Evolutionary conservation across 768 basidiomycete genomes (phyloP).

Genomic region (Naganishia antarctica): DNA sequence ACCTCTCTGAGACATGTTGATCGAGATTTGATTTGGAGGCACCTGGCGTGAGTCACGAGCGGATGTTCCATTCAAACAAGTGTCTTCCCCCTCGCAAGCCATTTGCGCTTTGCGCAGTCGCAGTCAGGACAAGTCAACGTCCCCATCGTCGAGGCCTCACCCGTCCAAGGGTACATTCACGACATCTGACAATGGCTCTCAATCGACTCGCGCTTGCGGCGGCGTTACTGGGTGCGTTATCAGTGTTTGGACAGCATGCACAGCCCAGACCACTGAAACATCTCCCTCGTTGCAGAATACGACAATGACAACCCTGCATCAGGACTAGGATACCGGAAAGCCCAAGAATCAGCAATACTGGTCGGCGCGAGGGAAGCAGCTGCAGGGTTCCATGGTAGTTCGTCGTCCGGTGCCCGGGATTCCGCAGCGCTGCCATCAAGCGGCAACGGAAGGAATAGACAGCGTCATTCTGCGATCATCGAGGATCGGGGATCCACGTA

Average conservation of each 20-base stretch:
- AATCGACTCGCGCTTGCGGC: neutral
- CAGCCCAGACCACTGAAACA: neutral
- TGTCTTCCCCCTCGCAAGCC: too few relatives aligned
- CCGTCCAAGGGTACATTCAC: neutral
- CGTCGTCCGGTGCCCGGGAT: too few relatives aligned
- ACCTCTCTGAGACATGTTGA: too few relatives aligned
- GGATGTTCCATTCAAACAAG: too few relatives aligned
- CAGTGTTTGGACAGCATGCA: neutral
- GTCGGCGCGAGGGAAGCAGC: neutral
- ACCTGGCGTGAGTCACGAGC: too few relatives aligned
- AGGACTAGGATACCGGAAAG: neutral
- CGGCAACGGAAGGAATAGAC: neutral
- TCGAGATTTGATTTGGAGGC: too few relatives aligned
- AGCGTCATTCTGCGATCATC: neutral
- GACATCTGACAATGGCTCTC: neutral
- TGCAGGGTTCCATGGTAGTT: too few relatives aligned
- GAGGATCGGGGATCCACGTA: conserved; percentile 17
- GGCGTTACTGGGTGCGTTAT: neutral
- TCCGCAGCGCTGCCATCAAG: too few relatives aligned
- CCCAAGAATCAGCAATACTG: conserved; percentile 2
- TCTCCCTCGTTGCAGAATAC: conserved; percentile 1
- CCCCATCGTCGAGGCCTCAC: neutral
- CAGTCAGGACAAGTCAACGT: too few relatives aligned
- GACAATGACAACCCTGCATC: conserved; percentile 19
- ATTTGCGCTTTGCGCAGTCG: too few relatives aligned